Conservation (phyloP, 2,329 filamentous ascomycete species). For the Diaporthe sp. region DNA sequence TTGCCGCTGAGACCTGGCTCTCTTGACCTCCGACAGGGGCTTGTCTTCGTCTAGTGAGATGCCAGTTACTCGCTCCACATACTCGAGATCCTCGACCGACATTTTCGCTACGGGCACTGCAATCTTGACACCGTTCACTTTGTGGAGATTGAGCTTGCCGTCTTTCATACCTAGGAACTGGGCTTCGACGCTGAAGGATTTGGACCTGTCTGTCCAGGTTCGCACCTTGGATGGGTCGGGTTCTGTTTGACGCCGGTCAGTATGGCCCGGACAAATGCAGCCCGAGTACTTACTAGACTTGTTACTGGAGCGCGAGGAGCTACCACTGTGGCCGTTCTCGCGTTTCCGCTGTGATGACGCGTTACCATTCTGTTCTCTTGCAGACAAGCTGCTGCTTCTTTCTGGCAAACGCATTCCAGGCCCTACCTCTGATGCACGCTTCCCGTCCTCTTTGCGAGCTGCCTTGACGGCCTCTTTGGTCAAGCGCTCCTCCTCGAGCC, state of each 20-base stretch:
- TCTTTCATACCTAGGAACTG: slow-evolving; percentile 96
- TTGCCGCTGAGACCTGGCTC: slow-evolving; percentile 53
- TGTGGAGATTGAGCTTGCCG: slow-evolving; percentile 97
- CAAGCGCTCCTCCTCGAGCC: slow-evolving; percentile 85
- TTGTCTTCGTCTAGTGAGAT: slow-evolving; percentile 95
- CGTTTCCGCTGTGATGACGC: slow-evolving; percentile 78
- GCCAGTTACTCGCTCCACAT: slow-evolving; percentile 90
- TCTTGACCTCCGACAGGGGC: slow-evolving; percentile 87
- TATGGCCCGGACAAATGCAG: background rate
- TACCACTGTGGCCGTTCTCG: slow-evolving; percentile 73
- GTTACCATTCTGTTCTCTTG: slow-evolving; percentile 76
- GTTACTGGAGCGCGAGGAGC: slow-evolving; percentile 70
- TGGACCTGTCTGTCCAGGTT: slow-evolving; percentile 94
- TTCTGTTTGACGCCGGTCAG: slow-evolving; percentile 63
- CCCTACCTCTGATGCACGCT: slow-evolving; percentile 79
- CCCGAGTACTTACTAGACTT: slow-evolving; percentile 77
- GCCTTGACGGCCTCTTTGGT: slow-evolving; percentile 83
- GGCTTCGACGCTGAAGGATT: slow-evolving; percentile 96
- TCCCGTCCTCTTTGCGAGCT: slow-evolving; percentile 66
- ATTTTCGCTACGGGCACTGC: slow-evolving; percentile 96
- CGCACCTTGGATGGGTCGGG: slow-evolving; percentile 87
- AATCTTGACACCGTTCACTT: slow-evolving; percentile 98
- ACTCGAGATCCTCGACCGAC: slow-evolving; percentile 95
- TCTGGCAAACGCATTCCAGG: slow-evolving; percentile 81
- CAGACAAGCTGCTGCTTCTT: slow-evolving; percentile 83